Conservation (phyloP, 1,139 yeast species). For the Hanseniaspora gamundiae region DNA sequence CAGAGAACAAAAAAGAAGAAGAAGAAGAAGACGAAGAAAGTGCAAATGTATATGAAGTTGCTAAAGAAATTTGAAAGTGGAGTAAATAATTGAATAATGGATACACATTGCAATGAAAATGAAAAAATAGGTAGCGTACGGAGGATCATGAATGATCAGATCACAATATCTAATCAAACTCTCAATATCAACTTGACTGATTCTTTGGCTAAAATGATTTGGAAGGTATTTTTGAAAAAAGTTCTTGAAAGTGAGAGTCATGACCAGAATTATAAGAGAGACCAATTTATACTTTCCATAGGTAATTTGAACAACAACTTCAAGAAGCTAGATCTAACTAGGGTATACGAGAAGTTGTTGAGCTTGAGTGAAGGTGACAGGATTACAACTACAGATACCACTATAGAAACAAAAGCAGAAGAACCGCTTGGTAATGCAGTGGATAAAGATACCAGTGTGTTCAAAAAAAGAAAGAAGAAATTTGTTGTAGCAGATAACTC, state of each 20-base stretch:
- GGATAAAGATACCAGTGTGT: background rate
- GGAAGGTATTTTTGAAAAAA: background rate
- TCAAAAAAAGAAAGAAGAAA: background rate
- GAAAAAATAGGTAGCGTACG: background rate
- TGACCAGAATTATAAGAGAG: background rate
- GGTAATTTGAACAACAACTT: background rate
- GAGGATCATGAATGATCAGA: background rate
- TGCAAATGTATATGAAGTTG: too few relatives aligned
- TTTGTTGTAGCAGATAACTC: background rate
- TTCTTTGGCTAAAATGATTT: background rate
- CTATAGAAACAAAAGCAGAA: background rate
- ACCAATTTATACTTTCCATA: background rate
- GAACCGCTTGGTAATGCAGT: background rate
- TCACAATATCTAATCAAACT: background rate
- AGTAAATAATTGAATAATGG: too few relatives aligned
- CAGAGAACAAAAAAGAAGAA: too few relatives aligned
- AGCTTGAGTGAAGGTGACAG: background rate
- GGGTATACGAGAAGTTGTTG: background rate
- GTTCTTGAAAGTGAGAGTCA: too few relatives aligned
- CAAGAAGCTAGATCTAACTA: background rate
- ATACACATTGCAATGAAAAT: background rate
- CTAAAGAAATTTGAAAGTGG: too few relatives aligned
- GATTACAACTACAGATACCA: background rate
- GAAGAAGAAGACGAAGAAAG: too few relatives aligned
- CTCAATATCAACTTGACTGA: background rate